These are phyloP conservation scores for Cicer cuneatum DNA, from an alignment of 306 rosid genomes.

Conservation along the genomic window DNA sequence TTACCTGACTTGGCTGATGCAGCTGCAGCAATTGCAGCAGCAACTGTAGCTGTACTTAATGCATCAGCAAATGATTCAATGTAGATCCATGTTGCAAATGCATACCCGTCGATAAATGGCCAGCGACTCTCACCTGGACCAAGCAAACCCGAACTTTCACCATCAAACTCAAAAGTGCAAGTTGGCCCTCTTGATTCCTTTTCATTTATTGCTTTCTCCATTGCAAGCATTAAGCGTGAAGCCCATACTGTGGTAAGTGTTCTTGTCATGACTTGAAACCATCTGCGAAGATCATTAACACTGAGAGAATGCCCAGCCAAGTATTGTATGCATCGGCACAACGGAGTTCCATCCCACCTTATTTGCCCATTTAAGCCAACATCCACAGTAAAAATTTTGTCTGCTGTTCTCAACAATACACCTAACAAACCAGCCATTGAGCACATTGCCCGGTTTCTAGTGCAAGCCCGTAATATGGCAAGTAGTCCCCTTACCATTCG, in stretches of 20 bases:
- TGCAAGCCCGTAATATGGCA: conserved; percentile 94
- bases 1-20: conserved; percentile 95
- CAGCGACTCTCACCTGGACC: conserved; percentile 98
- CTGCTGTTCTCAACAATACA: conserved; percentile 85
- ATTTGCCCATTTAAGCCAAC: conserved; percentile 66
- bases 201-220: conserved; percentile 88
- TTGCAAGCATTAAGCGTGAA: conserved; percentile 74
- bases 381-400: conserved; percentile 69
- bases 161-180: conserved; percentile 94
- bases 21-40: conserved; percentile 99
- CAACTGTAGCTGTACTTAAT: conserved; percentile 94
- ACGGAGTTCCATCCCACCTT: conserved; percentile 93
- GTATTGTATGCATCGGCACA: conserved; percentile 92
- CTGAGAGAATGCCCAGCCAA: conserved; percentile 92
- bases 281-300: conserved; percentile 76
- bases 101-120: conserved; percentile 95
- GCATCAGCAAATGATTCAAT: conserved; percentile 98
- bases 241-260: conserved; percentile 84
- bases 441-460: conserved; percentile 98
- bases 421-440: conserved; percentile 91
- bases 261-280: conserved; percentile 84
- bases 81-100: conserved; percentile 97
- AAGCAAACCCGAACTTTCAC: conserved; percentile 99
- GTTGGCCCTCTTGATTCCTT: conserved; percentile 95
- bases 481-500: conserved; percentile 95